Evolutionary conservation across 106 monocot species (phyloP), one percentile per base, ranked within the genome.

Genomic region (Acanthochlamys bracteata): DNA sequence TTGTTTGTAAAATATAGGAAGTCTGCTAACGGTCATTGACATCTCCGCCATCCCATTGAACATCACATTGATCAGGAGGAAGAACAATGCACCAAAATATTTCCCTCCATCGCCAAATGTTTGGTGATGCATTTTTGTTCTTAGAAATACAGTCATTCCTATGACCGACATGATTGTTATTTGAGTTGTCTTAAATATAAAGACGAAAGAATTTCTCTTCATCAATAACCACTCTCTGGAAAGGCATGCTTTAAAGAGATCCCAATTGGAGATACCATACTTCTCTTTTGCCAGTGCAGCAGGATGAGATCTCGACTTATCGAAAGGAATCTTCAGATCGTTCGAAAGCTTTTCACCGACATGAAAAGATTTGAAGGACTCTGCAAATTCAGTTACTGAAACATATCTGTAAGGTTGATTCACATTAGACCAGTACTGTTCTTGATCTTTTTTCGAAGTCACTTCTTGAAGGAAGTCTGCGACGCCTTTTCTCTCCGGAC

Each of bases 391-490:
- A n/a, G 61, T 39, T 7, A 81, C 85, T 4, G 96, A 66, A 20
- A 98, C 60, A 66, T 83, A 83, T 24, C 49, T 62, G 55, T 98
- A 91, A 4, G 75, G 74, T 39, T 75, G 60, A 7, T 65, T 45
- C 64, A 64, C 62, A 0, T 55, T 47, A 22, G 15, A 65, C 96
- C 96, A 98, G 63, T 98, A 98, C 25, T 98, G 88, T 20, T 76
- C 78, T 60, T 98, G 91, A 75, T 98, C 96, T 56, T 88, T 91
- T 45, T 55, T 83, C 26, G 96, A 98, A 24, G 80, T 91, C 15
- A 88, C 96, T 73, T 98, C 88, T 64, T 96, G 90, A 72, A 96
- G 96, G 55, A 91, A 96, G 68, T 95, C 95, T 20, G 87, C 84
- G 16, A 80, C 60, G n/a, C 82, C 95, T 74, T 95, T 95, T 55